These are phyloP conservation scores for Pelagophyceae sp. DNA, from an alignment of 352 stramenopile genomes.

Conservation along the genomic window DNA sequence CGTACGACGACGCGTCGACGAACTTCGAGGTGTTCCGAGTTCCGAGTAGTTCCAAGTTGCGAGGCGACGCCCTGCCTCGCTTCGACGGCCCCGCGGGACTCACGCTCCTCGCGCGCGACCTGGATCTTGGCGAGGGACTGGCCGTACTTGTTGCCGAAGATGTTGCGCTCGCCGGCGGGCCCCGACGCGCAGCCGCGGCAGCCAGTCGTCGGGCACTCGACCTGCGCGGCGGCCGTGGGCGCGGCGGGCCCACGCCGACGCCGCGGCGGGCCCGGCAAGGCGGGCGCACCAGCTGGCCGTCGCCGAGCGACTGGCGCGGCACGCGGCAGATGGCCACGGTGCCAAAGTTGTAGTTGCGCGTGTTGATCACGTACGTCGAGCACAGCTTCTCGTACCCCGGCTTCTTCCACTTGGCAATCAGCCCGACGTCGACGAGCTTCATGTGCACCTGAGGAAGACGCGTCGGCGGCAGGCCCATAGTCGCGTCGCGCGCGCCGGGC, in stretches of 20 bases:
- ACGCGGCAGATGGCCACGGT: slow-evolving; percentile 95
- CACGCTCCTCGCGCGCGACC: slow-evolving; percentile 71
- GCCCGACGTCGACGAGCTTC: slow-evolving; percentile 78
- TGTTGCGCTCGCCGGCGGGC: slow-evolving; percentile 77
- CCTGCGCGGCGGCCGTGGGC: too few species aligned
- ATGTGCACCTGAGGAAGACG: not conserved
- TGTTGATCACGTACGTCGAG: slow-evolving; percentile 96
- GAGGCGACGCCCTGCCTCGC: too few species aligned
- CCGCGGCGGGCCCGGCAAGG: too few species aligned
- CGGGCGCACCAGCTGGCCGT: slow-evolving; percentile 69
- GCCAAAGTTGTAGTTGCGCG: slow-evolving; percentile 97
- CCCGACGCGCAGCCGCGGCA: slow-evolving; percentile 90
- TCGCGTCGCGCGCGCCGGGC: too few species aligned
- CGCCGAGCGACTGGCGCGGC: slow-evolving; percentile 77
- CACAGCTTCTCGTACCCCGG: slow-evolving; percentile 94
- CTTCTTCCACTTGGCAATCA: slow-evolving; percentile 99
- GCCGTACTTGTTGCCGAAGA: slow-evolving; percentile 99
- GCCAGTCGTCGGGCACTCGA: slow-evolving; percentile 87
- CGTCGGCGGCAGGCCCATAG: not conserved
- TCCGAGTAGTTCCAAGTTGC: too few species aligned
- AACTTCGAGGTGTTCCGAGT: too few species aligned
- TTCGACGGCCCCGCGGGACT: slow-evolving; percentile 25
- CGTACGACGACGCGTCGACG: too few species aligned
- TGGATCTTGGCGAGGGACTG: slow-evolving; percentile 93
- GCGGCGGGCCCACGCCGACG: too few species aligned